Percentiles rank a stretch among this genome's conserved stretches.
These are phyloP conservation scores for Plasmodium chabaudi DNA, from an alignment of 169 alveolate species.

Conservation along the genomic window DNA sequence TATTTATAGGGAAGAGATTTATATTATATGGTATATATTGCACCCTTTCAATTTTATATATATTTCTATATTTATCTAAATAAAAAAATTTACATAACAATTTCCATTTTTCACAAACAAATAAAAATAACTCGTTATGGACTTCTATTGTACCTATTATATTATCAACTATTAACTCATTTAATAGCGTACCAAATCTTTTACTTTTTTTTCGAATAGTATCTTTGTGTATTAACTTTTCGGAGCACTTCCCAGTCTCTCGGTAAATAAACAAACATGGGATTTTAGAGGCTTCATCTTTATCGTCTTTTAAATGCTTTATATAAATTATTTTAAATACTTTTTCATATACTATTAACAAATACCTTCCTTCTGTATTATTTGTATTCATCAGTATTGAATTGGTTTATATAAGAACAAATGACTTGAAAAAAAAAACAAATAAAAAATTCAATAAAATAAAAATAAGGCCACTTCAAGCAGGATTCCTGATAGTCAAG, in stretches of 20 bases:
- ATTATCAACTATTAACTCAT: slow-evolving; percentile 65
- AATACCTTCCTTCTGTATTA: slow-evolving; percentile 71
- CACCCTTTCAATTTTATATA: slow-evolving; percentile 70
- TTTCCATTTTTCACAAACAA: slow-evolving; percentile 74
- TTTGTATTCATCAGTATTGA: slow-evolving; percentile 69
- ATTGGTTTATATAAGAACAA: not conserved
- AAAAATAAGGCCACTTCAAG: no score
- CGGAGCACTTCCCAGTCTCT: slow-evolving; percentile 65
- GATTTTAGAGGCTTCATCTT: slow-evolving; percentile 48
- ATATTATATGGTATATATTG: slow-evolving; percentile 66
- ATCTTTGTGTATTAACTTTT: slow-evolving; percentile 53
- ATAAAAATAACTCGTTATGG: slow-evolving; percentile 51
- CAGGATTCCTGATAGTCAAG: no score
- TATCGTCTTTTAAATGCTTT: slow-evolving; percentile 67
- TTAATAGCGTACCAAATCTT: slow-evolving; percentile 49
- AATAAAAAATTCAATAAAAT: not conserved
- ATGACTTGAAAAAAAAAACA: not conserved
- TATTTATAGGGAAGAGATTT: slow-evolving; percentile 30
- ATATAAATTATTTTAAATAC: slow-evolving; percentile 72
- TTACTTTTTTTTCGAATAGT: slow-evolving; percentile 58
- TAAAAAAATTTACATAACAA: slow-evolving; percentile 63
- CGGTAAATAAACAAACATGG: slow-evolving; percentile 50
- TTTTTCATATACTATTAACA: slow-evolving; percentile 69
- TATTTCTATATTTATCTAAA: slow-evolving; percentile 57
- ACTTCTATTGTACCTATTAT: slow-evolving; percentile 54